Evolutionary conservation across 2,329 filamentous ascomycete genomes (phyloP).

Genomic region (Nigrospora oryzae): DNA sequence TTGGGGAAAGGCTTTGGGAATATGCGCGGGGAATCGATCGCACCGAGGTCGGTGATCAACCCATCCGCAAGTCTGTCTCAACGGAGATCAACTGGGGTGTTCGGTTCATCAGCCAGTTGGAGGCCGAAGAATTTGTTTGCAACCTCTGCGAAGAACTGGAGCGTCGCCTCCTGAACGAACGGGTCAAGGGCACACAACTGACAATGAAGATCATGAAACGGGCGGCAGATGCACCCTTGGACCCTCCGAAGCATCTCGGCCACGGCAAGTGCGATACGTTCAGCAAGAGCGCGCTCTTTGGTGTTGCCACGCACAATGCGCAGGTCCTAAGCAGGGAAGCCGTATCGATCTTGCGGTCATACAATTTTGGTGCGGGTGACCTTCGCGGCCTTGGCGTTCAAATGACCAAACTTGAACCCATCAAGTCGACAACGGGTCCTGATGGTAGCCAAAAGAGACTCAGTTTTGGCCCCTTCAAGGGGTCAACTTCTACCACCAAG

Average conservation of each 20-base stretch:
- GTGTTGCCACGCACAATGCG: slow-evolving; percentile 72
- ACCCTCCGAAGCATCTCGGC: slow-evolving; percentile 86
- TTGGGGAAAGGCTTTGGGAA: slow-evolving; percentile 81
- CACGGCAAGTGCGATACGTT: slow-evolving; percentile 93
- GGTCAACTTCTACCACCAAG: slow-evolving; percentile 29
- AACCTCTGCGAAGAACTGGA: slow-evolving; percentile 82
- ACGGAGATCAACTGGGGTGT: slow-evolving; percentile 99
- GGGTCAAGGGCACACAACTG: slow-evolving; percentile 78
- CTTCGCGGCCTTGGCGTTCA: slow-evolving; percentile 88
- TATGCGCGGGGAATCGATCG: slow-evolving; percentile 84
- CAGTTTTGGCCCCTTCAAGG: slow-evolving; percentile 54
- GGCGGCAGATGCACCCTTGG: slow-evolving; percentile 75
- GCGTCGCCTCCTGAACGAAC: slow-evolving; percentile 70
- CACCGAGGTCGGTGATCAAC: slow-evolving; percentile 77
- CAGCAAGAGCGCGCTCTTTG: slow-evolving; percentile 79
- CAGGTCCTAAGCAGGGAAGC: slow-evolving; percentile 72
- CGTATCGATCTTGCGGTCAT: slow-evolving; percentile 72
- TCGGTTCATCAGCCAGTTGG: slow-evolving; percentile 82
- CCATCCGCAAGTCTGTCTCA: slow-evolving; percentile 85
- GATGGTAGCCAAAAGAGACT: slow-evolving; percentile 75
- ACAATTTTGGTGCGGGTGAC: slow-evolving; percentile 81
- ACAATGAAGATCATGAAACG: slow-evolving; percentile 94
- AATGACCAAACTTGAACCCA: slow-evolving; percentile 81
- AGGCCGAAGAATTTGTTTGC: slow-evolving; percentile 85
- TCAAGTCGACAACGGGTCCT: slow-evolving; percentile 52